Evolutionary conservation across 768 basidiomycete genomes (phyloP).

Genomic region (Gelatoporia subvermispora): DNA sequence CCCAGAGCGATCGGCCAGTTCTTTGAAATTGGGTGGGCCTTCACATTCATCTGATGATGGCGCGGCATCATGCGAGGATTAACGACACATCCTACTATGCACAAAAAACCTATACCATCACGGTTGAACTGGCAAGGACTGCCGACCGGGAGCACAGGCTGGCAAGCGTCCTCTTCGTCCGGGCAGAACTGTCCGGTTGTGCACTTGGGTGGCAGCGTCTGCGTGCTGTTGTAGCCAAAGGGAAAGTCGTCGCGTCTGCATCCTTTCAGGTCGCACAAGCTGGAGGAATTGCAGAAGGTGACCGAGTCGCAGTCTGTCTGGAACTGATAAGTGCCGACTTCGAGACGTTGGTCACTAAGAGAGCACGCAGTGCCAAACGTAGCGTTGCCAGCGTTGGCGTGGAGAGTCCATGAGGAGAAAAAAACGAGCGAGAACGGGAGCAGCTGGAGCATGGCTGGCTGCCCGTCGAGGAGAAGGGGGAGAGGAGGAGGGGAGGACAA

Average conservation of each 20-base stretch:
- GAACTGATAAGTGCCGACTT: slow-evolving; percentile 76
- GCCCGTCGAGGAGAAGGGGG: too few relatives aligned
- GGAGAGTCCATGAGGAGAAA: slow-evolving; percentile 32
- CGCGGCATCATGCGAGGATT: too few relatives aligned
- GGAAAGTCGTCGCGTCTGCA: slow-evolving; percentile 78
- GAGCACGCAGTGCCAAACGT: slow-evolving; percentile 45
- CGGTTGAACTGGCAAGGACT: slow-evolving; percentile 81
- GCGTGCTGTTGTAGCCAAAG: slow-evolving; percentile 52
- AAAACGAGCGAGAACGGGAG: slow-evolving; percentile 37
- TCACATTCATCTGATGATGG: slow-evolving; percentile 75
- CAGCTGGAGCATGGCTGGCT: too few relatives aligned
- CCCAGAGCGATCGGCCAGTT: slow-evolving; percentile 59
- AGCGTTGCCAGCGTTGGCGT: slow-evolving; percentile 42
- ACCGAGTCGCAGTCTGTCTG: slow-evolving; percentile 70
- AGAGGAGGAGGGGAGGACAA: too few relatives aligned
- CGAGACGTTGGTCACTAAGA: slow-evolving; percentile 57
- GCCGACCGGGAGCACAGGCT: slow-evolving; percentile 51
- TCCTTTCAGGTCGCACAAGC: slow-evolving; percentile 54
- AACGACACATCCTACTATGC: slow-evolving; percentile 9
- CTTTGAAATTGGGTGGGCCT: slow-evolving; percentile 57
- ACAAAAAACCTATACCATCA: slow-evolving; percentile 48
- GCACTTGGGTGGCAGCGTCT: slow-evolving; percentile 57
- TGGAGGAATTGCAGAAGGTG: slow-evolving; percentile 55
- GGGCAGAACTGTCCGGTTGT: slow-evolving; percentile 68
- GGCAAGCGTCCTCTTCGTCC: slow-evolving; percentile 74